phyloP scores from a whole-genome alignment of 371 early-diverging fungal genomes.

The Rhizopus sp. region DNA sequence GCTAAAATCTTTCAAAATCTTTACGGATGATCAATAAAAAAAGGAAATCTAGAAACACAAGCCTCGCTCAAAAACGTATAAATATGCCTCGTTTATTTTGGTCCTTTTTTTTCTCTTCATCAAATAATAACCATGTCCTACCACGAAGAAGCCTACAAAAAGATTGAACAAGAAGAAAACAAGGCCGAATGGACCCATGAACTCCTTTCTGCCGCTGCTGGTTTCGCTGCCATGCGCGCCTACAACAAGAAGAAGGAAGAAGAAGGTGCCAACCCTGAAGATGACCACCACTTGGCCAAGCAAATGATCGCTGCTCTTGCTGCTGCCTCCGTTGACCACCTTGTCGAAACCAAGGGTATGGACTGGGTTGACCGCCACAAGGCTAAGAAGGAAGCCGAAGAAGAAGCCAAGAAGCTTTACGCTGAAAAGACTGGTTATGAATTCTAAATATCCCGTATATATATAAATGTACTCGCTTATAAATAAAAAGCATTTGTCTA shows the following conservation, averaged over 20 bases:
- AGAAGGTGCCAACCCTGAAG: constrained; percentile 15
- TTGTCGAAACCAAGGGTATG: constrained; percentile 45
- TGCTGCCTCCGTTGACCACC: constrained; percentile 33
- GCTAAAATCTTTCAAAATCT: no score
- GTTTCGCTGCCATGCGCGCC: constrained; percentile 46
- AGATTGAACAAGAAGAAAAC: constrained; percentile 23
- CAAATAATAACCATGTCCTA: constrained; percentile 20
- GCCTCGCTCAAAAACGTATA: not conserved
- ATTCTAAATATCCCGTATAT: constrained; percentile 14
- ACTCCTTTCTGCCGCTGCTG: constrained; percentile 49
- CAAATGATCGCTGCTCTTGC: constrained; percentile 44
- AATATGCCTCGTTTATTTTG: not conserved
- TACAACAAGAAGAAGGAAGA: constrained; percentile 32
- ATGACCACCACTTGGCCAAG: constrained; percentile 43
- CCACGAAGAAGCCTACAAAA: constrained; percentile 45
- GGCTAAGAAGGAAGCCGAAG: constrained; percentile 49
- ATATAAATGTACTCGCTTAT: not conserved
- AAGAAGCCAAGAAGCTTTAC: constrained; percentile 44
- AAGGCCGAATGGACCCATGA: constrained; percentile 45
- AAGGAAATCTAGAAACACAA: not conserved
- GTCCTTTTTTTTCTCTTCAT: not conserved
- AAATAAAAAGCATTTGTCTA: no score
- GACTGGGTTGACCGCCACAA: constrained; percentile 43
- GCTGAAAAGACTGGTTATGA: constrained; percentile 27
- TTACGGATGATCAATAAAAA: not conserved